phyloP scores from a whole-genome alignment of 306 rosid genomes.

The Cucumis cinereus region DNA sequence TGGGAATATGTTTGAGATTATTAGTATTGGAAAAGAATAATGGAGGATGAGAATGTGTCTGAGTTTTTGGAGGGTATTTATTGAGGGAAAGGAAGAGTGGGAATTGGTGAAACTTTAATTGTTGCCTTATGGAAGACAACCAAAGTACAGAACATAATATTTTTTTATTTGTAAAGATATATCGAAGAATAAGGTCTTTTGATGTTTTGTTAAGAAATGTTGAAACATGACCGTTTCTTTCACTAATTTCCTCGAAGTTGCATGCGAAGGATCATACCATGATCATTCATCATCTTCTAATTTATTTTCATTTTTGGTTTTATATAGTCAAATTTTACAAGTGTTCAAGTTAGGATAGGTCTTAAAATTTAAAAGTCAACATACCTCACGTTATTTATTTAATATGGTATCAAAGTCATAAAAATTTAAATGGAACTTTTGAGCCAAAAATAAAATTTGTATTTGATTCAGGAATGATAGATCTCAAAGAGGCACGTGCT shows the following conservation, averaged over 20 bases:
- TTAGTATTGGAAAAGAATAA: no score
- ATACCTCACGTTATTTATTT: no score
- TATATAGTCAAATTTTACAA: background rate
- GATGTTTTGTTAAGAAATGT: background rate
- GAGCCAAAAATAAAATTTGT: no score
- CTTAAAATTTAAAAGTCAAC: no score
- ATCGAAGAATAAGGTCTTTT: background rate
- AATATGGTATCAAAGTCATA: no score
- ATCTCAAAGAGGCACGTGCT: no score
- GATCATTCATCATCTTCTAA: background rate
- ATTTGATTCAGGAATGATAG: no score
- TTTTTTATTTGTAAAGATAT: background rate
- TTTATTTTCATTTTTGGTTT: background rate
- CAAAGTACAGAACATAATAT: background rate
- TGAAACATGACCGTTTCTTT: background rate
- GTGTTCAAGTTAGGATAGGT: no score
- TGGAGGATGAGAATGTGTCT: no score
- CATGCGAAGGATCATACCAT: background rate
- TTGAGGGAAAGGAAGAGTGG: background rate
- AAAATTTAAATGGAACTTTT: no score
- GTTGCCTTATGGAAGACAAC: background rate
- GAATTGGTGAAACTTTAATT: background rate
- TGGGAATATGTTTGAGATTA: no score
- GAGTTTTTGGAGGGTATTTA: background rate
- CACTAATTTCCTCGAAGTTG: background rate